Base-by-base conservation (phyloP, 495 filamentous ascomycete genomes). In the Lindgomyces ingoldianus region DNA sequence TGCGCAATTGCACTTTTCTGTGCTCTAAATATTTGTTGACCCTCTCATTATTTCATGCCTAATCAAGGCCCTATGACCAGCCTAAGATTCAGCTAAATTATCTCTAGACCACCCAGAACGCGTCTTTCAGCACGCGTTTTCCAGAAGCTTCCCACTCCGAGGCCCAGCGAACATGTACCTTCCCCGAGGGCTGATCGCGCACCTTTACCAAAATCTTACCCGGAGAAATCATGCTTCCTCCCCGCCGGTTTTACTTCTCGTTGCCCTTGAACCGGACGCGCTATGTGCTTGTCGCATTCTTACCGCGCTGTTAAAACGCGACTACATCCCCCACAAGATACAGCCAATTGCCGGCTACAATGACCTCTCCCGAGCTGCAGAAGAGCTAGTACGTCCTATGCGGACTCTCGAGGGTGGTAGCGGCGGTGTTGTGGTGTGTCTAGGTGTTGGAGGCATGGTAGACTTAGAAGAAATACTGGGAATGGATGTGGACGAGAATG, bases 271-370 rank as follows among this genome's bases (percentile, higher is more conserved):
- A 74, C 91, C 93, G 47, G 94, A 98, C 80, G 89, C 93, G 53
- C 86, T 98, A 36, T 98, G 94, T 77, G 95, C 93, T 53, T 93
- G 91, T 71, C 91, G 93, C 53, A 98, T 98, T 57, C 84, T 98
- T 16, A 94, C 94, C 1, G 83, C 86, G 14, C 83, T 98, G 18
- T 81, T 98, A 52, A 96, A 93, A 79, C 89, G 91, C 80, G 94
- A 98, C 80, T 98, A 93, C 73, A 95, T 98, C 67, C 88, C 88
- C n/a, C 93, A 98, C 77, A 97, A 96, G 80, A 96, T 98, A 63
- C 90, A 96, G 68, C 94, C 95, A 3, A 87, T 98, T 36, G 84
- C 89, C 16, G 94, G 94, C 30, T 97, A 97, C 86, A 87, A 85
- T 65, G 94, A 98, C 71, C 87, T 98, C 39, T 80, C 89, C 70